Percentiles rank a stretch among this genome's conserved stretches.
Conservation (phyloP, 805 yeast genomes). For the Candida succiphila region DNA sequence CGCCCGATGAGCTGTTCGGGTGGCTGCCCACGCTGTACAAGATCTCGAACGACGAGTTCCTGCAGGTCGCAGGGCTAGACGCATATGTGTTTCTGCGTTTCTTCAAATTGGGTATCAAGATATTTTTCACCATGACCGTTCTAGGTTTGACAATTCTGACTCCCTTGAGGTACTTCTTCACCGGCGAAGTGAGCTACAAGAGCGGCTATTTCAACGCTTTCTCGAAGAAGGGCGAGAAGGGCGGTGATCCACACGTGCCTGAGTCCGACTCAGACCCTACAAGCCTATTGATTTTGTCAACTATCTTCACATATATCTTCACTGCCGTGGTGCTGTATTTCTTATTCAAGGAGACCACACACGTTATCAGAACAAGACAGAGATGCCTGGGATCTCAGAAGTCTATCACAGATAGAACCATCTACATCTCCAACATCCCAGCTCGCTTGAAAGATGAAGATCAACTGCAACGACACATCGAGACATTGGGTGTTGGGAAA, state of each 20-base stretch:
- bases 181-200: constrained; percentile 40
- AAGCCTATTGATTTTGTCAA: constrained; percentile 38
- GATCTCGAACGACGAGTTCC: constrained; percentile 39
- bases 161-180: constrained; percentile 41
- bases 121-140: constrained; percentile 31
- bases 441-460: constrained; percentile 30
- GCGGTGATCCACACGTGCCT: constrained; percentile 1
- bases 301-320: constrained; percentile 46
- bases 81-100: constrained; percentile 50
- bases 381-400: constrained; percentile 49
- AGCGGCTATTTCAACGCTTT: no score
- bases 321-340: constrained; percentile 35
- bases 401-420: constrained; percentile 51
- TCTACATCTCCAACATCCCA: constrained; percentile 46
- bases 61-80: constrained; percentile 49
- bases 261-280: constrained; percentile 15
- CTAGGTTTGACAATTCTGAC: constrained; percentile 39
- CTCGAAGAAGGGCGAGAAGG: constrained; percentile 22
- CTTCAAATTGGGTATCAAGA: constrained; percentile 44
- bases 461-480: constrained; percentile 37
- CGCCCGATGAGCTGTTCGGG: constrained; percentile 39
- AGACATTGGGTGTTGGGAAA: constrained; percentile 44
- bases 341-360: constrained; percentile 35
- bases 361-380: constrained; percentile 43
- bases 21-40: constrained; percentile 41